Conservation (phyloP, 768 basidiomycete genomes). For the Phanerochaete sordida region DNA sequence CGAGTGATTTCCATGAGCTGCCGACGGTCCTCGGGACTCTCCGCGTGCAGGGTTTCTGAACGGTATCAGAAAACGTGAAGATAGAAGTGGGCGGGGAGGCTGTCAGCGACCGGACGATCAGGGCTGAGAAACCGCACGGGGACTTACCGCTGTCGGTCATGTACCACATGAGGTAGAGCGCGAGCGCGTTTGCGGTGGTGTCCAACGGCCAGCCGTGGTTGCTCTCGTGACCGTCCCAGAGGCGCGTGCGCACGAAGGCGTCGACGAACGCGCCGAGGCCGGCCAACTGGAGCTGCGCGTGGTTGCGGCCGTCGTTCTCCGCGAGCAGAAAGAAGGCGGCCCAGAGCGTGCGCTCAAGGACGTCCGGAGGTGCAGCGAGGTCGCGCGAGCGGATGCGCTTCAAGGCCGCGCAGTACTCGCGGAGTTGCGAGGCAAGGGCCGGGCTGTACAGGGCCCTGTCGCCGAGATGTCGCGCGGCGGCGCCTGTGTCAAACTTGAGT, state of each 20-base stretch:
- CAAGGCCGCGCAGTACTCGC: conserved; percentile 32
- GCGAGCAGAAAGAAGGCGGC: conserved; percentile 51
- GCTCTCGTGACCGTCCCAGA: conserved; percentile 37
- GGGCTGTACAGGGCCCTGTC: conserved; percentile 34
- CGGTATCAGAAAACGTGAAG: background rate
- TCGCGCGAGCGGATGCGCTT: conserved; percentile 29
- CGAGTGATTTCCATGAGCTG: conserved; percentile 32
- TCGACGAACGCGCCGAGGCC: conserved; percentile 46
- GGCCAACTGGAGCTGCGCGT: conserved; percentile 50
- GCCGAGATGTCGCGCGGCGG: conserved; percentile 50
- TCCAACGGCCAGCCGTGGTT: conserved; percentile 58
- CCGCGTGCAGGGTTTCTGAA: conserved; percentile 5
- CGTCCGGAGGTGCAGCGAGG: conserved; percentile 18
- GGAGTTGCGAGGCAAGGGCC: conserved; percentile 37
- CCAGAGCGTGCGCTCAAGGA: conserved; percentile 39
- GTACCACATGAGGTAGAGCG: conserved; percentile 65
- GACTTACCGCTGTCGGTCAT: conserved; percentile 47
- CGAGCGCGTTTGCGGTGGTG: conserved; percentile 43
- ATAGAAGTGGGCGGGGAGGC: background rate
- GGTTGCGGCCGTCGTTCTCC: conserved; percentile 69
- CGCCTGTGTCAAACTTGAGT: conserved; percentile 51
- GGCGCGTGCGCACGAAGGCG: conserved; percentile 37
- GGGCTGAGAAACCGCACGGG: background rate
- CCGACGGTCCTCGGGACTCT: conserved; percentile 20
- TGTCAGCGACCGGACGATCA: background rate